Evolutionary conservation across 129 eudicot genomes (phyloP), one percentile per base, ranked within the genome.

Genomic region (Helianthus tuberosus): DNA sequence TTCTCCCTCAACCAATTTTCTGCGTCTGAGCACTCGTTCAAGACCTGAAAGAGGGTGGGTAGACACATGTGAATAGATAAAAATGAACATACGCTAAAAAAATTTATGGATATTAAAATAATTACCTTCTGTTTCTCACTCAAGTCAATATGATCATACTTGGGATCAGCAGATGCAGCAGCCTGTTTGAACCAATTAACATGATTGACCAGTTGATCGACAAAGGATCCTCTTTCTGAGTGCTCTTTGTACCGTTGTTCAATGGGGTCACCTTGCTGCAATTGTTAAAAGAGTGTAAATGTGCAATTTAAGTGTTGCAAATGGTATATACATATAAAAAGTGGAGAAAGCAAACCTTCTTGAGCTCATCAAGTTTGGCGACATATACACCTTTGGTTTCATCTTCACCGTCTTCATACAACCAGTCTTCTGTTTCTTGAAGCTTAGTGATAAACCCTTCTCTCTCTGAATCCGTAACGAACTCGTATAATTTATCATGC

Each of bases 381-480:
- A 90, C 20, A 62, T 93, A 93, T 4, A 93, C 98, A 12, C 97
- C 97, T 73, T 90, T 90, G 2, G 97, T 93, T 79, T 93, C 98
- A 82, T 93, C 98, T 73, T 93, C 97, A 5, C 98, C 98, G 17
- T 93, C 98, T 84, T 93, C 98, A 82, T 93, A 93, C 77, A 93
- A 81, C 98, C 98, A 93, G 64, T 93, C 98, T 82, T 90, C 98
- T 29, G 85, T 89, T 72, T 88, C 85, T 77, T 93, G 98, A 75
- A 93, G 98, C 73, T 68, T 85, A 62, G 84, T 69, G 32, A 82
- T 75, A 41, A 93, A 78, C 67, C 62, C 87, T 13, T 90, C 98
- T 60, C 80, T 90, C 69, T 93, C 98, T 6, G 93, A 64, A 4
- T 78, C 97, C 5, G 89, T 81, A 5, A 90, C 91, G 63, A 88